phyloP scores from a whole-genome alignment of 2,329 filamentous ascomycete genomes.

The Epichloe baconii region DNA sequence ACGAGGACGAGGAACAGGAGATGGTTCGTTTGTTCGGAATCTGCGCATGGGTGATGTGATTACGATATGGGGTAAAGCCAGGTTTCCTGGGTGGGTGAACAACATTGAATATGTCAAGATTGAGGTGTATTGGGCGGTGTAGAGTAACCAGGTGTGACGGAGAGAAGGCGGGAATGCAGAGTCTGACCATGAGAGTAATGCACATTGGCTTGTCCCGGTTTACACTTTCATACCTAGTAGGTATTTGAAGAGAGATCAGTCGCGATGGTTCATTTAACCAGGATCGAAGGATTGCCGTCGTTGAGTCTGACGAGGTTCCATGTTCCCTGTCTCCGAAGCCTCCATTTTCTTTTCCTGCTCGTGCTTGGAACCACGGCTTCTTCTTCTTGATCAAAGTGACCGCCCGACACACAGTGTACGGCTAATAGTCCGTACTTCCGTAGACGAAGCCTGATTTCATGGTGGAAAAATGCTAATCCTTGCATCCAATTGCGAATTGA shows the following conservation, averaged over 20 bases:
- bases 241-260: too few species aligned
- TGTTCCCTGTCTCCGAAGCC: too few species aligned
- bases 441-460: not conserved
- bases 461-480: not conserved
- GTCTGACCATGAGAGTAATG: too few species aligned
- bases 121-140: constrained; percentile 46
- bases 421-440: not conserved
- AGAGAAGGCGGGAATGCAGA: too few species aligned
- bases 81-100: constrained; percentile 43
- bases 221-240: too few species aligned
- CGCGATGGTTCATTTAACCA: too few species aligned
- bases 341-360: too few species aligned
- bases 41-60: constrained; percentile 47
- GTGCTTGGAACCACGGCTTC: too few species aligned
- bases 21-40: constrained; percentile 41
- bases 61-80: constrained; percentile 47
- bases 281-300: too few species aligned
- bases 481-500: not conserved
- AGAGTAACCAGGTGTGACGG: constrained; percentile 14
- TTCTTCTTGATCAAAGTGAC: not conserved
- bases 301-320: too few species aligned
- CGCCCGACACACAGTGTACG: not conserved
- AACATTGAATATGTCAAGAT: constrained; percentile 34
- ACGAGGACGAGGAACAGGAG: constrained; percentile 35
- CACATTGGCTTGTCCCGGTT: too few species aligned